Evolutionary conservation across 208 protist species (phyloP), one percentile per base, ranked within the genome.

Genomic region (Leishmania gerbilli): DNA sequence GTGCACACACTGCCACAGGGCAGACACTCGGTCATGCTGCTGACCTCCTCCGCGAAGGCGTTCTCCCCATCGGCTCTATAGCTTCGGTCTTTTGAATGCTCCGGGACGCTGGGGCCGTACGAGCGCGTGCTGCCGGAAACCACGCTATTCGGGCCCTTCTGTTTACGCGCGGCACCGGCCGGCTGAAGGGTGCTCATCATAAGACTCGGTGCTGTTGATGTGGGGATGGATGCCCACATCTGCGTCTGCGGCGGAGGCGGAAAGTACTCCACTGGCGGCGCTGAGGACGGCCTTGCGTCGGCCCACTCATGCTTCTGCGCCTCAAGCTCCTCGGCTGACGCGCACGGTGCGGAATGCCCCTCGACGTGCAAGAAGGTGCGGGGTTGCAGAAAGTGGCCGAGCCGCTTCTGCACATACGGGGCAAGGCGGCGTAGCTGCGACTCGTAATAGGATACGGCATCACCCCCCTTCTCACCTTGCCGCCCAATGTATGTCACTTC

Each of bases 371-470:
- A 79, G 71, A 93, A 97, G 21, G 78, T 74, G 17, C 93, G 86
- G 17, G 93, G 93, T 37, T 93, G 69, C 64, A 95, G 42, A 76
- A 97, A 90, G 81, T 97, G 93, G 27, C 84, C 71, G 64, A 97
- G 89, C 27, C 85, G 75, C 81, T 90, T 67, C 79, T 95, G 75
- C 77, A 95, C 77, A 58, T 88, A 87, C 24, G 88, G 85, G 27
- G 82, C 74, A 58, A 85, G 85, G 11, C 67, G 78, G 34, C 79
- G 55, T 49, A 95, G 79, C 82, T 92, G 85, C 49, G 88, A 53
- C 27, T 85, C 79, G 84, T 95, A 95, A 87, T 96, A 96, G 40
- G 72, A 74, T 13, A 49, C 45, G 4, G 49, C 77, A 9, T 69
- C 74, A 60, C 31, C 40, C 24, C 74, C 62, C 76, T 78, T 49